Conservation (phyloP, 1,284 basidiomycete genomes). For the Trametes polyzona region DNA sequence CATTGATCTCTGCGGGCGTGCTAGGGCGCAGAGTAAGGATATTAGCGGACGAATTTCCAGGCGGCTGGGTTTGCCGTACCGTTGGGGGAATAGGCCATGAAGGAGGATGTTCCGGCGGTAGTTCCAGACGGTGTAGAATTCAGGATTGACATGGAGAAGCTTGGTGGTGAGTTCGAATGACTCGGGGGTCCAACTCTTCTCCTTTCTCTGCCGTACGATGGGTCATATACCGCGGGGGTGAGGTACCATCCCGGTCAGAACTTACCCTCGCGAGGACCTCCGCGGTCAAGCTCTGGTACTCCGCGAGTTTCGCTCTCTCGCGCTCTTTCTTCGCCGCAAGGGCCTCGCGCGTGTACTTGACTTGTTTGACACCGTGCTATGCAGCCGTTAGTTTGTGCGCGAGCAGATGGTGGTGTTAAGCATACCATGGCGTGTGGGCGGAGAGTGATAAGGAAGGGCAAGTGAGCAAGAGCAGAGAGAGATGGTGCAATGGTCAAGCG, state of each 20-base stretch:
- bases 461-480: constrained; percentile 7
- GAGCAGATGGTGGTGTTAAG: constrained; percentile 1
- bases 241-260: constrained; percentile 16
- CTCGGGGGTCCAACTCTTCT: constrained; percentile 65
- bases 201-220: constrained; percentile 60
- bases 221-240: constrained; percentile 9
- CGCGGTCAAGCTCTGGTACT: constrained; percentile 72
- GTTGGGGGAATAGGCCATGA: constrained; percentile 69
- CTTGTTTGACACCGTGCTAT: constrained; percentile 82
- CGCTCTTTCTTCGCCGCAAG: constrained; percentile 66
- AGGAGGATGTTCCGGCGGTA: constrained; percentile 81
- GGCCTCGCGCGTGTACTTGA: constrained; percentile 64
- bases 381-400: background rate
- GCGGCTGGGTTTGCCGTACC: constrained; percentile 43
- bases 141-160: constrained; percentile 83
- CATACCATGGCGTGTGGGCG: constrained; percentile 7
- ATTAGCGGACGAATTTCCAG: constrained; percentile 4
- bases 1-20: constrained; percentile 63
- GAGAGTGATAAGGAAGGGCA: constrained; percentile 9
- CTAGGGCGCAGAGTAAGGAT: constrained; percentile 42
- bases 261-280: constrained; percentile 70
- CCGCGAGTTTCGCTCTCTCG: constrained; percentile 75
- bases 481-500: constrained; percentile 11
- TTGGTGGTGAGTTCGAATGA: constrained; percentile 76
- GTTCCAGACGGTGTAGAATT: constrained; percentile 95